Evolutionary conservation across 768 basidiomycete genomes (phyloP), one percentile per base, ranked within the genome.

Genomic region (Suillus subalutaceus): DNA sequence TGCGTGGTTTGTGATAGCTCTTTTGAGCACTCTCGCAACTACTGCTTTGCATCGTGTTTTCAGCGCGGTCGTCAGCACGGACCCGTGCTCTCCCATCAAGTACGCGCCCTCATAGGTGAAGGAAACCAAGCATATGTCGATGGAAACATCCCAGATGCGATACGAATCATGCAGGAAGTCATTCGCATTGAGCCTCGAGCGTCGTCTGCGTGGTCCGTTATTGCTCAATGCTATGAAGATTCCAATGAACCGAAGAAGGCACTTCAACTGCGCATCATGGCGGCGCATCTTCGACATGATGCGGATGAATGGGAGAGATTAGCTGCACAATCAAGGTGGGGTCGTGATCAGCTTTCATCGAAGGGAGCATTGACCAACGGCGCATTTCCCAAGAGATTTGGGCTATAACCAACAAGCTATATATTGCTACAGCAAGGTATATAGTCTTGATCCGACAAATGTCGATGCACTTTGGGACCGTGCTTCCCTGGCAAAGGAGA

Each of bases 151-250:
- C 78, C 82, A 3, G 84, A 90, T 69, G 90, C 94, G 1, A 88
- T 94, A 43, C 85, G 88, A 23, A 84, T 90, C 32, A 92, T 96
- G 86, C 89, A 91, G 73, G 94, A 99, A 73, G 93, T 97, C 69
- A 94, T 99, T 63, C 88, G 94, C 10, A 93, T 96, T 64, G 97
- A 99, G 74, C 94, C 96, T 2, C 87, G 92, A 20, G 91, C 94
- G 2, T 82, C 85, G 0, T 79, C 87, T 2, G 92, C 95, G 1
- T 99, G 96, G 96, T 87, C 88, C 9, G 93, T 95, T 0, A 85
- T 98, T 7, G 94, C 92, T 3, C 87, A 90, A 68, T 93, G 93
- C 71, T 91, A 94, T 73, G 85, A 88, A 41, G 93, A 95, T 71
- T 78, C 87, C 74, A 82, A 85, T 7, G 86, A 96, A 65, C 74